Base-by-base conservation (phyloP, 768 basidiomycete genomes). In the Auriscalpium vulgare region DNA sequence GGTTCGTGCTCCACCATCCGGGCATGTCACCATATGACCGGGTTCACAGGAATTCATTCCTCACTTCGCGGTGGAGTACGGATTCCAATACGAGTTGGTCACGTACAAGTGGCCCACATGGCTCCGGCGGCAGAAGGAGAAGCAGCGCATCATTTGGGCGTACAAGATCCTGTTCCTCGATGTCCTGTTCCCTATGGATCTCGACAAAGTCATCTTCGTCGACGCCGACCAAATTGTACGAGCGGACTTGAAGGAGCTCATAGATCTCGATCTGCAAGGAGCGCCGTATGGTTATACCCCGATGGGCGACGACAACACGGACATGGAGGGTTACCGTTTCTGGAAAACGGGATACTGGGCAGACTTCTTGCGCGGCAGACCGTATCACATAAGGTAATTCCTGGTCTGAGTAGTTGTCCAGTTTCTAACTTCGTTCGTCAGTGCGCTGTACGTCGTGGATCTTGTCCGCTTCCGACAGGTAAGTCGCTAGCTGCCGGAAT, bases 31-130 rank as follows among this genome's bases (percentile, higher is more conserved):
- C 50, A 37, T 59, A 34, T 46, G 54, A 37, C 21, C 48, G 11
- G 4, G 19, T 16, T 10, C 36, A 4, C 66, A 95, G 91, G 92
- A 92, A 80, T 95, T 97, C 69, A 88, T 97, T 52, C 95, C 95
- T 0, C 88, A 92, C 64, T 82, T 95, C 65, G 95, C 95, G 0
- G 77, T 84, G 63, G 88, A 87, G 60, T 98, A 98, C 65, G 82
- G 83, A 43, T 99, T 98, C 79, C 82, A 95, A 67, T 99, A 97
- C 66, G 95, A 98, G 66, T 79, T 99, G 13, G 90, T 99, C 54
- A 99, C 97, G 0, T 99, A 98, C 76, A 97, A 97, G 66, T 99
- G 95, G 95, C 97, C 97, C 0, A 90, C 89, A 1, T 99, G 95
- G 95, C 78, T 99, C 4, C 87, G 93, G n/a, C 83, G 83, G 13